These are phyloP conservation scores for Pholiota conissans DNA, from an alignment of 768 basidiomycete species.

Conservation along the genomic window DNA sequence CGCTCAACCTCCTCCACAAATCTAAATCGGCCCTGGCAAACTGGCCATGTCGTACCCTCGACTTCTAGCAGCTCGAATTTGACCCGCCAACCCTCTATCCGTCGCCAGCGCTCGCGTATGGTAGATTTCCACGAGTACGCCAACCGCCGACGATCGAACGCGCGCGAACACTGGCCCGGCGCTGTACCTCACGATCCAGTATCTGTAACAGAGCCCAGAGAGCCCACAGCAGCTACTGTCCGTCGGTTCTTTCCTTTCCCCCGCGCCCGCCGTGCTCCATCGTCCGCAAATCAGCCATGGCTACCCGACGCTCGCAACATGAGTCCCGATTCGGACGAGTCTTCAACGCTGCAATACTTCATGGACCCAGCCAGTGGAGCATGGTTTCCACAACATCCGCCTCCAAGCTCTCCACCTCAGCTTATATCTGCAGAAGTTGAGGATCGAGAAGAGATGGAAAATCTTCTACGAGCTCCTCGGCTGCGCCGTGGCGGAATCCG, in stretches of 20 bases:
- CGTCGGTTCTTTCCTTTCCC: slow-evolving; percentile 61
- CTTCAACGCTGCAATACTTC: slow-evolving; percentile 9
- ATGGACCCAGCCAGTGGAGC: neutral
- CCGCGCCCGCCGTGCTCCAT: slow-evolving; percentile 43
- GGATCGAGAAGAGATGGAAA: slow-evolving; percentile 20
- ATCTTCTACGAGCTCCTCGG: slow-evolving; percentile 38
- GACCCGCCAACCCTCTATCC: slow-evolving; percentile 59
- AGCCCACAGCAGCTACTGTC: slow-evolving; percentile 21
- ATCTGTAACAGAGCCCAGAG: slow-evolving; percentile 27
- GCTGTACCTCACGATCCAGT: slow-evolving; percentile 27
- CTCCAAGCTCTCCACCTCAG: slow-evolving; percentile 10
- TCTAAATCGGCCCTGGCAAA: slow-evolving; percentile 33
- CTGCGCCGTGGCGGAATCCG: slow-evolving; percentile 68
- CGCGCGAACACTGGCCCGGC: slow-evolving; percentile 30
- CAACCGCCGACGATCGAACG: slow-evolving; percentile 57
- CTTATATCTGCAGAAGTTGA: slow-evolving; percentile 14
- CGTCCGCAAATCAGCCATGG: slow-evolving; percentile 21
- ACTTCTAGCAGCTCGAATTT: slow-evolving; percentile 29
- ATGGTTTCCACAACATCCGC: neutral
- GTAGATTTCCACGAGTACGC: slow-evolving; percentile 78
- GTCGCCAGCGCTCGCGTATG: slow-evolving; percentile 54
- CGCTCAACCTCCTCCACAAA: slow-evolving; percentile 23
- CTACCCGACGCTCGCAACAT: slow-evolving; percentile 11
- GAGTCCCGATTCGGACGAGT: slow-evolving; percentile 17
- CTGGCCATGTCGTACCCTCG: slow-evolving; percentile 10